Evolutionary conservation across 2,329 filamentous ascomycete species (phyloP), one percentile per base, ranked within the genome.

Genomic region (Epichloe glyceriae): DNA sequence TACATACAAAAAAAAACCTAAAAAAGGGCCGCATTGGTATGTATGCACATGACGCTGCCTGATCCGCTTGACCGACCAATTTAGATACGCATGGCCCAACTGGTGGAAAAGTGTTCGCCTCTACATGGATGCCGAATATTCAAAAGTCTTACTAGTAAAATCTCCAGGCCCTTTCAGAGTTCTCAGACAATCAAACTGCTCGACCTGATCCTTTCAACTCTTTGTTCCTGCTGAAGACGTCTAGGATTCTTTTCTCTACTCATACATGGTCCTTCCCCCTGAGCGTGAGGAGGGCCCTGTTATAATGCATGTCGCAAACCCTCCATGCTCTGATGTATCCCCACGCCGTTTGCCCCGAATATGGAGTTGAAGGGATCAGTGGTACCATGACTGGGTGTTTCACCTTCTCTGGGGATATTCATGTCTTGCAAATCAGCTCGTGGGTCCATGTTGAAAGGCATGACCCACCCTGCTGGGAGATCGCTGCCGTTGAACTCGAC

Each of bases 401-500:
- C 64, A 37, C 68, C 68, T 22, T 63, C 63, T 55, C 75, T 60
- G 7, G 64, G 67, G 30, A 71, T 60, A 19, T 64, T 65, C 49
- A 73, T 56, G 38, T 78, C 75, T 50, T 75, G 74, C 6, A 70
- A 68, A 41, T 79, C 67, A 52, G 81, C 78, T 0, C 86, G 82
- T 19, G 88, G 86, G 52, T 93, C 86, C 67, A 95, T 81, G 62
- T 95, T 94, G 67, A 95, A 95, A 1, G 90, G 88, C 72, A 95
- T 82, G 65, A 94, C 95, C 87, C 90, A 97, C 5, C 86, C 87
- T 49, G 83, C 84, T 47, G 71, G 76, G 2, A 74, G 69, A 54
- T 80, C 76, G 37, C 68, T 67, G 4, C 62, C 63, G 46, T 49
- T 54, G 46, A 64, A 61, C 39, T 54, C 57, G 34, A 55, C 53